Base-by-base conservation (phyloP, 2,329 filamentous ascomycete genomes). In the Blastomyces silverae region DNA sequence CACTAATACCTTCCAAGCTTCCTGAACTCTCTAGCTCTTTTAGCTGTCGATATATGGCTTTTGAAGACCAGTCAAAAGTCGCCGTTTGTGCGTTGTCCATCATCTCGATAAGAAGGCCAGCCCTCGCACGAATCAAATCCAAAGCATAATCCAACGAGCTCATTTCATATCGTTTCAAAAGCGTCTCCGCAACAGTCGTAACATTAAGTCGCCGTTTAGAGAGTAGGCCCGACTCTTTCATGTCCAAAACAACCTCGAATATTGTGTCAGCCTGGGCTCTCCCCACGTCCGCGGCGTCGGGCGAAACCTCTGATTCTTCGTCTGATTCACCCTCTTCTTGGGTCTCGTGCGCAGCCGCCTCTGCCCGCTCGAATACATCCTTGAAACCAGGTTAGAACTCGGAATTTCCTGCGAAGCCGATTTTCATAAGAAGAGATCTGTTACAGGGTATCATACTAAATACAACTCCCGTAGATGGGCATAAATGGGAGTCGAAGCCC, bases 401-500 rank as follows among this genome's bases (percentile, higher is more conserved):
- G 46, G 37, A 64, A 25, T 25, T 39, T 57, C 6, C 37, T 5
- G 25, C 20, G 39, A 61, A 60, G 22, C 46, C 25, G 13, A 37
- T 28, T 13, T 34, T 34, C 44, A 25, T 13, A 17, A 34, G 13
- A 50, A 46, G 10, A 25, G 34, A n/a, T 28, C n/a, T 44, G 13
- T 6, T 39, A 20, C 56, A 2, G 7, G 25, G 2, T 39, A 6
- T 67, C 73, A 67, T 69, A 80, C 79, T 52, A 74, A 70, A 67
- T 79, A 80, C 59, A 78, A 77, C 58, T 78, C 73, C 31, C 74
- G 75, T 28, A 81, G 72, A 69, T 81, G 78, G 56, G 74, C 72
- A 68, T 79, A 79, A 6, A 81, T 69, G 66, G 75, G 75, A 10
- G 78, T 79, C 46, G 75, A 74, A 8, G 73, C 72, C 80, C 80